A percentile compares a stretch with the other conserved stretches of the same genome.
phyloP scores from a whole-genome alignment of 2,329 filamentous ascomycete species.

The Grosmannia penicillata region DNA sequence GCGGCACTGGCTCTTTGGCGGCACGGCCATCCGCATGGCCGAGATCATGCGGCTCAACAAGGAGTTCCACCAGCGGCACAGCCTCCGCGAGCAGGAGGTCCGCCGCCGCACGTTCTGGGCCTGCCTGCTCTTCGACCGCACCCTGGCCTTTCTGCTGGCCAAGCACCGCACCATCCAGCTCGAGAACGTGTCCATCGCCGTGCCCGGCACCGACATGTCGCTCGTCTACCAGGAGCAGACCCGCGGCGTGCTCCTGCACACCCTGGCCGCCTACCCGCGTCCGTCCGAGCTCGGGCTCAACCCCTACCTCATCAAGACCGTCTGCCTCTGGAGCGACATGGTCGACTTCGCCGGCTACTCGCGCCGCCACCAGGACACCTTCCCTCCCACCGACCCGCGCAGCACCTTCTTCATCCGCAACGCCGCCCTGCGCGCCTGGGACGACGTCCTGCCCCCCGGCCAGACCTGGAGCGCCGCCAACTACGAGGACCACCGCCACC shows the following conservation, averaged over 20 bases:
- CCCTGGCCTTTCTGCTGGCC: slow-evolving; percentile 5
- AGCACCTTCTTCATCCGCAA: slow-evolving; percentile 4
- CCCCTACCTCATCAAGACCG: slow-evolving; percentile 10
- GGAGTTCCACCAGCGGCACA: slow-evolving; percentile 12
- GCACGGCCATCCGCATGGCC: slow-evolving; percentile 13
- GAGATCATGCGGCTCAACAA: slow-evolving; percentile 14
- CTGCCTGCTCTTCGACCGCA: slow-evolving; percentile 5
- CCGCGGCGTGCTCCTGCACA: slow-evolving; percentile 6
- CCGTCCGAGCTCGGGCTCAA: slow-evolving; percentile 10
- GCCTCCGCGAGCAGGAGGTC: slow-evolving; percentile 10
- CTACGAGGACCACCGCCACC: slow-evolving; percentile 6
- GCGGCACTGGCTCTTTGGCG: slow-evolving; percentile 11
- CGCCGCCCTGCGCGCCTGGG: slow-evolving; percentile 7
- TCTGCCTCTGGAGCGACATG: slow-evolving; percentile 9
- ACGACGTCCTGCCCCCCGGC: slow-evolving; percentile 6
- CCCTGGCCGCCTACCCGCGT: slow-evolving; percentile 3
- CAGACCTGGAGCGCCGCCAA: slow-evolving; percentile 8
- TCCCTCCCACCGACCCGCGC: slow-evolving; percentile 7
- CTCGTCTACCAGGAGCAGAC: slow-evolving; percentile 9
- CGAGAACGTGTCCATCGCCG: slow-evolving; percentile 5
- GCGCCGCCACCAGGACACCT: slow-evolving; percentile 5
- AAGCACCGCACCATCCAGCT: slow-evolving; percentile 7
- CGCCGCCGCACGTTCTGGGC: slow-evolving; percentile 7
- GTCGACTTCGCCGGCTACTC: slow-evolving; percentile 7
- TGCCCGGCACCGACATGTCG: slow-evolving; percentile 9